A percentile compares a stretch with the other conserved stretches of the same genome.
These are phyloP conservation scores for Arachnomyces sp. DNA, from an alignment of 2,329 filamentous ascomycete genomes.

Conservation along the genomic window DNA sequence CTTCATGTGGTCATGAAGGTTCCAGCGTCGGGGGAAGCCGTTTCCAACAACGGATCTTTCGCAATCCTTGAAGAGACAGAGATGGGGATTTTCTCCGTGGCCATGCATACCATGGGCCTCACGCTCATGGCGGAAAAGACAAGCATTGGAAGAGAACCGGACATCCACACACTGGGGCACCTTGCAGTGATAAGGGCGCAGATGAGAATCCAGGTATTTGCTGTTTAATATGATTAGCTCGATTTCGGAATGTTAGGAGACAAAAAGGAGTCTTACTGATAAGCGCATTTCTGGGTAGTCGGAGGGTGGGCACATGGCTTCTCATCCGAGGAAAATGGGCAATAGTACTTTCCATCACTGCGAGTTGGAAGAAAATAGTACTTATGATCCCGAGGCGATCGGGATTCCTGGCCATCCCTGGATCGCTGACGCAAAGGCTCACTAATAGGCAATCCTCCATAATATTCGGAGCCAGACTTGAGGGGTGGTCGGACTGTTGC, in stretches of 20 bases:
- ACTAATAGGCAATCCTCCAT: conserved; percentile 26
- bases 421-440: conserved; percentile 27
- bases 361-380: conserved; percentile 37
- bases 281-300: conserved; percentile 97
- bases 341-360: conserved; percentile 80
- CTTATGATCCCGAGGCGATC: conserved; percentile 35
- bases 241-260: conserved; percentile 2
- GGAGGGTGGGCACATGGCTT: conserved; percentile 79
- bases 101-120: conserved; percentile 95
- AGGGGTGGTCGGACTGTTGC: conserved; percentile 24
- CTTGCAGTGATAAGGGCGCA: conserved; percentile 96
- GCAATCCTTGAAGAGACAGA: conserved; percentile 81
- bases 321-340: conserved; percentile 66
- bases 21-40: conserved; percentile 92
- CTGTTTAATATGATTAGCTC: conserved; percentile 41
- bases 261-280: conserved; percentile 64
- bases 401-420: conserved; percentile 32
- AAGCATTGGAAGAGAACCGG: conserved; percentile 90
- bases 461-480: conserved; percentile 32
- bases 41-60: conserved; percentile 74
- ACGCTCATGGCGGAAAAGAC: conserved; percentile 86
- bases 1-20: conserved; percentile 94
- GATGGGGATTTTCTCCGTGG: conserved; percentile 84
- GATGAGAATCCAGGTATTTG: conserved; percentile 95
- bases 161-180: conserved; percentile 72